phyloP scores from a whole-genome alignment of 495 filamentous ascomycete species.

The Achaetomiella virescens region DNA sequence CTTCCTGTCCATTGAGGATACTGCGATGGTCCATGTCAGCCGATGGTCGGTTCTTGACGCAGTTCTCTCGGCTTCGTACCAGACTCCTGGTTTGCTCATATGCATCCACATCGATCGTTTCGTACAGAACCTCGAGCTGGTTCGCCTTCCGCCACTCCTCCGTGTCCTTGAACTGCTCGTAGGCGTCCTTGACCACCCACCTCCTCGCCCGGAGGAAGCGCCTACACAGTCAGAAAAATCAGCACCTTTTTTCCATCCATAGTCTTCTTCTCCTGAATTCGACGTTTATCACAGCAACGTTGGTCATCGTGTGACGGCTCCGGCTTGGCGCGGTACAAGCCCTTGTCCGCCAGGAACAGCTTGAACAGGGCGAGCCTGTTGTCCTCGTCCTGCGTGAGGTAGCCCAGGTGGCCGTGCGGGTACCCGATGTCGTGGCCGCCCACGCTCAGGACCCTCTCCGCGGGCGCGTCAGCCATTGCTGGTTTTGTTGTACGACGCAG shows the following conservation, averaged over 20 bases:
- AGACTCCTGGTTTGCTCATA: conserved; percentile 72
- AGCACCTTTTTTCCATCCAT: neutral
- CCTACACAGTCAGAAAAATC: conserved; percentile 34
- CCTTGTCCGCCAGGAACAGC: conserved; percentile 53
- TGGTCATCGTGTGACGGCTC: conserved; percentile 69
- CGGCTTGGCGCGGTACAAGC: conserved; percentile 54
- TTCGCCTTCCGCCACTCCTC: conserved; percentile 82
- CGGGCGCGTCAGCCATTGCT: conserved; percentile 9
- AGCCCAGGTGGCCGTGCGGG: conserved; percentile 63
- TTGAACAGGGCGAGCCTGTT: conserved; percentile 63
- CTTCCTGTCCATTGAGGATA: conserved; percentile 93
- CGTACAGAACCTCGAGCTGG: conserved; percentile 64
- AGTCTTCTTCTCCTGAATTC: neutral
- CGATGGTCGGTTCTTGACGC: no score
- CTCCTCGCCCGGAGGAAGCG: conserved; percentile 74
- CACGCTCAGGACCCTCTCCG: conserved; percentile 19
- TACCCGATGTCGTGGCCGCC: conserved; percentile 45
- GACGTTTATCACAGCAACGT: conserved; percentile 58
- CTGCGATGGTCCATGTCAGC: conserved; percentile 35
- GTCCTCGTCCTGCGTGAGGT: conserved; percentile 64
- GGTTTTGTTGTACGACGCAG: neutral
- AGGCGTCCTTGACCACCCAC: conserved; percentile 67
- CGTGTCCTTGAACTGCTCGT: conserved; percentile 78
- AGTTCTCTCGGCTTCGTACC: conserved; percentile 43
- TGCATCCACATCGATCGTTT: conserved; percentile 72